Percentiles rank a stretch among this genome's conserved stretches.
These are phyloP conservation scores for Colletotrichum melonis DNA, from an alignment of 2,329 filamentous ascomycete species.

Conservation along the genomic window DNA sequence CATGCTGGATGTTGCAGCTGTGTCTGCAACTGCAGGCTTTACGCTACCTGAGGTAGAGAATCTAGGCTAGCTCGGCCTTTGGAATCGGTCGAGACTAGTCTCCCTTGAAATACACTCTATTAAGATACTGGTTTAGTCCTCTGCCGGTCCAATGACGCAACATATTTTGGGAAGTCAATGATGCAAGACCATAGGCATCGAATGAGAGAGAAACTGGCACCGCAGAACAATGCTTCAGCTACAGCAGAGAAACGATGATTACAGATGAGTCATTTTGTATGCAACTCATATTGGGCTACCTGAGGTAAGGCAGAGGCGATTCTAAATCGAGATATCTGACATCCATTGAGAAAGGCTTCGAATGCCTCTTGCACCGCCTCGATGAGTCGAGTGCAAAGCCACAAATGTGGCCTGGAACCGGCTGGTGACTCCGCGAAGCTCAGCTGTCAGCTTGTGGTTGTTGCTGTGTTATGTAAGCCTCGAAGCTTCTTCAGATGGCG, in stretches of 20 bases:
- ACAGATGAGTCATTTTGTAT: background rate
- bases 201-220: too few relatives aligned
- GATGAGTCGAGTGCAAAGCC: background rate
- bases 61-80: slow-evolving; percentile 15
- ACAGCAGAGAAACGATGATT: background rate
- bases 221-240: too few relatives aligned
- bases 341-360: background rate
- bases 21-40: slow-evolving; percentile 13
- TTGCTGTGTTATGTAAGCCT: background rate
- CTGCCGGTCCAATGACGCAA: background rate
- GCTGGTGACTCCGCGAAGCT: background rate
- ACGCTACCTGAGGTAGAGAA: background rate
- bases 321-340: background rate
- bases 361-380: background rate
- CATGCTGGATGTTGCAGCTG: slow-evolving; percentile 6
- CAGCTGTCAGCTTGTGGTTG: background rate
- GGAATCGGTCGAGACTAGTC: slow-evolving; percentile 18
- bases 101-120: slow-evolving; percentile 7
- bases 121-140: background rate
- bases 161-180: background rate
- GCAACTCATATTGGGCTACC: background rate
- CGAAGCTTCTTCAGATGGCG: slow-evolving; percentile 7
- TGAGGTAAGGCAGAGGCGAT: background rate
- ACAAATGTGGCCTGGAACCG: background rate
- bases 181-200: background rate